Conservation (phyloP, 2,329 filamentous ascomycete species). For the Cordyceps cateniannulata region DNA sequence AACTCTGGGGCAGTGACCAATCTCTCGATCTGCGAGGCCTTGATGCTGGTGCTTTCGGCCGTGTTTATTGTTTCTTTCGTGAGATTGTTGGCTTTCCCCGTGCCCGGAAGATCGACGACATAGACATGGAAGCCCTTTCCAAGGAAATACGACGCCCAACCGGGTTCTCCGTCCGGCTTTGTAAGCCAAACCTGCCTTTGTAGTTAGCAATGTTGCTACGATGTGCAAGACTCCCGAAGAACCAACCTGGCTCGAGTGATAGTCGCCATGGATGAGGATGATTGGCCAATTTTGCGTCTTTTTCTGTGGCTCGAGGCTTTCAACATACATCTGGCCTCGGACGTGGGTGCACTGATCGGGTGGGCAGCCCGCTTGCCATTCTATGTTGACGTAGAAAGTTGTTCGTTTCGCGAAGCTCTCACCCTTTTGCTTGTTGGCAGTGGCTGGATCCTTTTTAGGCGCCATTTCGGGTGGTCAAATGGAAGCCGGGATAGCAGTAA, state of each 20-base stretch:
- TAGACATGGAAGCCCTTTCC: slow-evolving; percentile 35
- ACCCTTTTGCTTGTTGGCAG: neutral
- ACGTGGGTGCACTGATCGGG: slow-evolving; percentile 15
- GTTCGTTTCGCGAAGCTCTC: neutral
- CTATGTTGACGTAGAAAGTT: slow-evolving; percentile 22
- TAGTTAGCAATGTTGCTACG: neutral
- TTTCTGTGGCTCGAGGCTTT: slow-evolving; percentile 20
- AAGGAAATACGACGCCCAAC: slow-evolving; percentile 41
- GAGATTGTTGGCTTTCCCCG: slow-evolving; percentile 29
- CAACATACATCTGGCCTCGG: slow-evolving; percentile 31
- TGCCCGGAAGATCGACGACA: slow-evolving; percentile 35
- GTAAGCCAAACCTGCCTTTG: slow-evolving; percentile 32
- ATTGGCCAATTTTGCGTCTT: slow-evolving; percentile 20
- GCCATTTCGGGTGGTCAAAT: neutral
- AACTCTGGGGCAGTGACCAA: slow-evolving; percentile 27
- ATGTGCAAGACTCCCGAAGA: neutral
- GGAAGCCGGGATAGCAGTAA: neutral
- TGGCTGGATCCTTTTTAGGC: neutral
- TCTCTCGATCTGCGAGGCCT: slow-evolving; percentile 20
- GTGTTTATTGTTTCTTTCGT: slow-evolving; percentile 17
- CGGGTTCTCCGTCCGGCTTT: slow-evolving; percentile 39
- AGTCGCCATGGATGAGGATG: slow-evolving; percentile 31
- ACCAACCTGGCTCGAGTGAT: slow-evolving; percentile 28
- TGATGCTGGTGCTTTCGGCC: slow-evolving; percentile 15
- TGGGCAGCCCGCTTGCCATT: slow-evolving; percentile 17